These are phyloP conservation scores for Dendrobium chrysotoxum DNA, from an alignment of 106 monocot genomes.

Conservation along the genomic window DNA sequence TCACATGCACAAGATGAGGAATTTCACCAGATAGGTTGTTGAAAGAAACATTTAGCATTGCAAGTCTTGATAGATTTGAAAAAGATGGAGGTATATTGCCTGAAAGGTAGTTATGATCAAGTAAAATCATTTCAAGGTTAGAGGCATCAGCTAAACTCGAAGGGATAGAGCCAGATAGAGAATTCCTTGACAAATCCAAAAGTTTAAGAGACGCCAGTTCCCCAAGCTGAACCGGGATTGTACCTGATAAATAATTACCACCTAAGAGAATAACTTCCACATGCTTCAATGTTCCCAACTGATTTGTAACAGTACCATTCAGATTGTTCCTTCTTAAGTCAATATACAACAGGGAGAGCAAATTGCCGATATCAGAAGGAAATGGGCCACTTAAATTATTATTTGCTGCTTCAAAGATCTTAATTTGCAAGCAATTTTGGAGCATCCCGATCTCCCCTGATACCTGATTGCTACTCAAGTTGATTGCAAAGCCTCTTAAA, in stretches of 20 bases:
- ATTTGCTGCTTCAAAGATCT: constrained; percentile 37
- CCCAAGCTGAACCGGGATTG: constrained; percentile 35
- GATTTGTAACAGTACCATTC: constrained; percentile 24
- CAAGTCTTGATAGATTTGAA: constrained; percentile 22
- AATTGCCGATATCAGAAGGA: constrained; percentile 21
- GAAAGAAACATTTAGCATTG: constrained; percentile 48
- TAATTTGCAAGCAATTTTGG: constrained; percentile 24
- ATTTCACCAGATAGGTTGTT: constrained; percentile 62
- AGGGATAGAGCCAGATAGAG: constrained; percentile 37
- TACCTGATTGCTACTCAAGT: constrained; percentile 41
- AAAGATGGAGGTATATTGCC: constrained; percentile 43
- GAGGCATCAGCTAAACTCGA: constrained; percentile 24
- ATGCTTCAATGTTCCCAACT: constrained; percentile 20
- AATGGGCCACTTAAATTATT: constrained; percentile 32
- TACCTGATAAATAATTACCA: constrained; percentile 31
- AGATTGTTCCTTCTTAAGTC: constrained; percentile 35
- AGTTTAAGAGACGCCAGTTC: constrained; percentile 27
- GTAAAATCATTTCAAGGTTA: constrained; percentile 33
- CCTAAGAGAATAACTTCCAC: constrained; percentile 23
- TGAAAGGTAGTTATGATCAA: constrained; percentile 45
- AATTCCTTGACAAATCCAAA: constrained; percentile 51
- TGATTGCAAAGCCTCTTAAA: constrained; percentile 29
- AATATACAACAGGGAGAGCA: constrained; percentile 21
- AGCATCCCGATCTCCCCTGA: constrained; percentile 24
- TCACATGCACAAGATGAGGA: constrained; percentile 25